These are phyloP conservation scores for Dactylellina leptospora DNA, from an alignment of 2,329 filamentous ascomycete species.

Conservation along the genomic window DNA sequence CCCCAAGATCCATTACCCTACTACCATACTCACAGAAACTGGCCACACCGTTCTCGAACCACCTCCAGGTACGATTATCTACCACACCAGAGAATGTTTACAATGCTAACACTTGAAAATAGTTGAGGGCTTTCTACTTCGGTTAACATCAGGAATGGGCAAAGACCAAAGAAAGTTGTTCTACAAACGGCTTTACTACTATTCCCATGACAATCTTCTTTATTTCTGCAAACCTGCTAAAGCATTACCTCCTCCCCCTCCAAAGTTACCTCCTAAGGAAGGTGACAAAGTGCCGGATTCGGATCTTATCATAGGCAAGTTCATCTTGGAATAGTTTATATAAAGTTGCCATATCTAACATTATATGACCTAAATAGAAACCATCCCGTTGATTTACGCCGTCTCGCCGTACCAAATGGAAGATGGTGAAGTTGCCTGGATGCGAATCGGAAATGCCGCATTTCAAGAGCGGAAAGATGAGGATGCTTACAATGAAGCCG, in stretches of 20 bases:
- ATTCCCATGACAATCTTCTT: constrained; percentile 70
- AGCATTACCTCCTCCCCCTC: constrained; percentile 69
- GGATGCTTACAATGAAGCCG: constrained; percentile 69
- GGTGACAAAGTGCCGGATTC: constrained; percentile 65
- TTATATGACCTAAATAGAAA: constrained; percentile 18
- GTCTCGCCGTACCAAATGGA: constrained; percentile 70
- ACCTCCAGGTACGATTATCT: constrained; percentile 60
- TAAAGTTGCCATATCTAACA: constrained; percentile 14
- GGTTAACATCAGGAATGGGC: constrained; percentile 71
- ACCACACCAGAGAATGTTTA: background rate
- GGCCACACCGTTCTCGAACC: constrained; percentile 66
- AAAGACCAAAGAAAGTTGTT: constrained; percentile 69
- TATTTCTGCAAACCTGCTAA: constrained; percentile 71
- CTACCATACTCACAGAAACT: constrained; percentile 61
- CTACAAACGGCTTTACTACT: constrained; percentile 71
- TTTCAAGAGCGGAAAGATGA: constrained; percentile 66
- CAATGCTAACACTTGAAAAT: background rate
- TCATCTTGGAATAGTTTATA: background rate
- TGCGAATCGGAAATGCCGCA: constrained; percentile 63
- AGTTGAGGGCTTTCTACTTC: constrained; percentile 72
- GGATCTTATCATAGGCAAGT: constrained; percentile 66
- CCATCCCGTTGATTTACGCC: constrained; percentile 67
- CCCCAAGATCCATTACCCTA: constrained; percentile 72
- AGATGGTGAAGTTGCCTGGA: constrained; percentile 68
- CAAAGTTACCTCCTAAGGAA: constrained; percentile 63